phyloP scores from a whole-genome alignment of 1,284 basidiomycete genomes.

The Microbotryomycetes sp. region DNA sequence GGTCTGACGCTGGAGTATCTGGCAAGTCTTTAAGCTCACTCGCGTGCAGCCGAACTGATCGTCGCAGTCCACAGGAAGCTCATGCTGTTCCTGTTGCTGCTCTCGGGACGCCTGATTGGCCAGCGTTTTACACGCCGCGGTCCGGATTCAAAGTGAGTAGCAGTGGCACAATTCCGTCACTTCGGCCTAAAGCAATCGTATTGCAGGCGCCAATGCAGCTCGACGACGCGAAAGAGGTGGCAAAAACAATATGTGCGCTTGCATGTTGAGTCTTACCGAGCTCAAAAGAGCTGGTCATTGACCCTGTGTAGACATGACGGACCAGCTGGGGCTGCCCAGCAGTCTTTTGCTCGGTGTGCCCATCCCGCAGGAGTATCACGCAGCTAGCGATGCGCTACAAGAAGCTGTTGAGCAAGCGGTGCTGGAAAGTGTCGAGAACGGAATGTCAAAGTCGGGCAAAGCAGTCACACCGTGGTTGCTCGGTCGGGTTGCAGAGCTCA shows the following conservation, averaged over 20 bases:
- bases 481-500: constrained; percentile 72
- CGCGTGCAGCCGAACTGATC: neutral
- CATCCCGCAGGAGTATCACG: constrained; percentile 71
- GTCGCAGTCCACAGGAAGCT: constrained; percentile 61
- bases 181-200: too few relatives aligned
- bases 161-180: neutral
- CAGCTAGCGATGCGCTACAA: constrained; percentile 64
- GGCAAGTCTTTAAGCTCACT: constrained; percentile 44
- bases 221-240: constrained; percentile 55
- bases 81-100: constrained; percentile 86
- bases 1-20: constrained; percentile 87
- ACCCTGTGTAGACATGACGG: constrained; percentile 26
- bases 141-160: constrained; percentile 67
- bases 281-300: too few relatives aligned
- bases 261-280: neutral
- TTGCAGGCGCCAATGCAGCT: constrained; percentile 40
- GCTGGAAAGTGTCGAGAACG: constrained; percentile 69
- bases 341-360: constrained; percentile 82
- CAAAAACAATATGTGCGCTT: constrained; percentile 59
- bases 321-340: constrained; percentile 56
- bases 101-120: constrained; percentile 73
- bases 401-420: constrained; percentile 77
- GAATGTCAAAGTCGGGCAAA: constrained; percentile 75
- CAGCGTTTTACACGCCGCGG: constrained; percentile 82
- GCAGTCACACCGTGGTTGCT: constrained; percentile 95